phyloP scores from a whole-genome alignment of 2,329 filamentous ascomycete genomes.

The Fusarium odoratissimum region DNA sequence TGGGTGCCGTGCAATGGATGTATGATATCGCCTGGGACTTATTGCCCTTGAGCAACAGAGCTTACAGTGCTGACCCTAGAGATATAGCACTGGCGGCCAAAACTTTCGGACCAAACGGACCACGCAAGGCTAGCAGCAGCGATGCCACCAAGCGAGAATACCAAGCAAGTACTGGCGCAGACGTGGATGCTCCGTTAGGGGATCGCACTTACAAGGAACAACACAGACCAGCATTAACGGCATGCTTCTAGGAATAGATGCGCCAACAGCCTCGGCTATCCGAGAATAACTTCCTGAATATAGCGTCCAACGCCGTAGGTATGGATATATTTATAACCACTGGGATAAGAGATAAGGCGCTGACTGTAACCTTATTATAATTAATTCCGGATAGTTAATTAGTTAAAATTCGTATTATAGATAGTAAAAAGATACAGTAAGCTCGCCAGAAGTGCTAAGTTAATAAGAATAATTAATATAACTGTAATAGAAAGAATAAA shows the following conservation, averaged over 20 bases:
- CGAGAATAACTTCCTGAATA: constrained; percentile 62
- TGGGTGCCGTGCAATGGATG: constrained; percentile 63
- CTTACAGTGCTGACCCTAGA: constrained; percentile 69
- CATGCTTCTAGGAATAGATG: constrained; percentile 62
- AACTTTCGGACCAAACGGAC: constrained; percentile 68
- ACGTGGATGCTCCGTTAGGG: constrained; percentile 60
- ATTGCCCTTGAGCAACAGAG: constrained; percentile 62
- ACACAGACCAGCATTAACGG: constrained; percentile 64
- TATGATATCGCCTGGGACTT: constrained; percentile 62
- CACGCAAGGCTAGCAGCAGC: constrained; percentile 33
- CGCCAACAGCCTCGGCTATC: constrained; percentile 57
- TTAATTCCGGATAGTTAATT: no score
- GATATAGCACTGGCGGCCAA: constrained; percentile 61
- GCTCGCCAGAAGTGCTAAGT: no score
- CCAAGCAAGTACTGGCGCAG: constrained; percentile 60
- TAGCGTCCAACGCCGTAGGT: constrained; percentile 52
- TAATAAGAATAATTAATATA: no score
- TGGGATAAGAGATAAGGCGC: neutral
- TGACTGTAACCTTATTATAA: constrained; percentile 49
- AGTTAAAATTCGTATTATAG: no score
- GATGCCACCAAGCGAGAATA: constrained; percentile 67
- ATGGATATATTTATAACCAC: neutral
- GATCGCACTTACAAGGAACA: constrained; percentile 72
- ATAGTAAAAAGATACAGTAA: no score
- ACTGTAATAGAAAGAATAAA: no score